Percentiles rank a stretch among this genome's conserved stretches.
phyloP scores from a whole-genome alignment of 768 basidiomycete genomes.

The Suillus alpinus region DNA sequence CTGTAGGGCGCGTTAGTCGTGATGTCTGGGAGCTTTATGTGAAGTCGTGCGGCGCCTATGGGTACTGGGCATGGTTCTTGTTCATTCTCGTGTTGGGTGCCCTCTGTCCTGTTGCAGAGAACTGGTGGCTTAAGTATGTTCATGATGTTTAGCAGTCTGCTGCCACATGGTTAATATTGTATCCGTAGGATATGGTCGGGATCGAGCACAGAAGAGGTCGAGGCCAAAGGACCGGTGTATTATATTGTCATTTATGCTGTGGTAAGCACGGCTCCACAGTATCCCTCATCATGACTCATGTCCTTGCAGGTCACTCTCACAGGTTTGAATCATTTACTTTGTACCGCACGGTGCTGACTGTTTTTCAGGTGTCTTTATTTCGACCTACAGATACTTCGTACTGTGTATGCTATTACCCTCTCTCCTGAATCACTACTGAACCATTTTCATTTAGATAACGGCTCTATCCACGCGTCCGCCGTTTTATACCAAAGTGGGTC shows the following conservation, averaged over 20 bases:
- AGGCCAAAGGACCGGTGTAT: slow-evolving; percentile 41
- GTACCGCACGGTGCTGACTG: slow-evolving; percentile 6
- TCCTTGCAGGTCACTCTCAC: slow-evolving; percentile 33
- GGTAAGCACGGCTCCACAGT: slow-evolving; percentile 33
- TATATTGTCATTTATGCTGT: slow-evolving; percentile 62
- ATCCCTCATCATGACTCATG: slow-evolving; percentile 22
- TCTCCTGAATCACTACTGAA: slow-evolving; percentile 5
- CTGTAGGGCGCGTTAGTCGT: slow-evolving; percentile 63
- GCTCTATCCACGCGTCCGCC: slow-evolving; percentile 79
- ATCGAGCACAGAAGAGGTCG: slow-evolving; percentile 38
- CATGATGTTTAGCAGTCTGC: background rate
- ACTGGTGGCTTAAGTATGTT: slow-evolving; percentile 62
- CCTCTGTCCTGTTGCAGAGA: slow-evolving; percentile 65
- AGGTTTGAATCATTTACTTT: slow-evolving; percentile 7
- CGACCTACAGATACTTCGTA: slow-evolving; percentile 58
- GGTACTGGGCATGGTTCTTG: slow-evolving; percentile 58
- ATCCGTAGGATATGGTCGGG: slow-evolving; percentile 54
- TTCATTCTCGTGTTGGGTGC: slow-evolving; percentile 54
- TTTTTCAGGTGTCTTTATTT: slow-evolving; percentile 47
- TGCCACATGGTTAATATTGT: slow-evolving; percentile 23
- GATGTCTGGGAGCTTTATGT: slow-evolving; percentile 67
- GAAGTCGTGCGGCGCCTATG: slow-evolving; percentile 44
- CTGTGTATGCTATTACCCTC: slow-evolving; percentile 52
- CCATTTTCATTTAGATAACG: slow-evolving; percentile 44
- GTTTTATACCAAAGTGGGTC: slow-evolving; percentile 66